Evolutionary conservation across 441 rosid species (phyloP), one percentile per base, ranked within the genome.

Genomic region (Flueggea neowawraea): DNA sequence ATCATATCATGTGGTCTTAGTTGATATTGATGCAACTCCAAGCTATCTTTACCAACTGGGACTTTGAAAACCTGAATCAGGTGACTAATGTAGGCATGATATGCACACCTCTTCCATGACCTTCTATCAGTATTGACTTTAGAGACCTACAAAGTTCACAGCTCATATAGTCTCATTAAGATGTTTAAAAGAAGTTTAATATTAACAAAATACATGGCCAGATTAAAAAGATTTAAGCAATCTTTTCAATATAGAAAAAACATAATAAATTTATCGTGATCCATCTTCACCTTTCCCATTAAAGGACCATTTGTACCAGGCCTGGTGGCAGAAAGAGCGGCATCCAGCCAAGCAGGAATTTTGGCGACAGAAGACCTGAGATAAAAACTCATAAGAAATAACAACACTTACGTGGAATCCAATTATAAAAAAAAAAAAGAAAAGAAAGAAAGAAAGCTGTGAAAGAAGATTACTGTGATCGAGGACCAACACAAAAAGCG

Each of bases 31-130:
- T 73, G 71, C 31, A 54, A 52, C 36, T 58, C 67, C 57, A 43
- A 36, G 67, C 62, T 71, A 43, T 76, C 82, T 64, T 75, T 78
- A 66, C 61, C 70, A 31, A 73, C 79, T 31, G 70, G 63, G 16
- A 32, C 73, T 58, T 85, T 79, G 52, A 85, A 69, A 68, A 36
- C 67, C 63, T 54, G 75, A 65, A 84, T 93, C 72, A 93, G 87
- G 53, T 10, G 77, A 63, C 85, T 76, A 67, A 93, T 87, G 73
- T 77, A 76, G 57, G 85, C 79, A 78, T 93, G 98, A 74, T 81
- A 61, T 4, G 84, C 72, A 55, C 93, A 82, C 65, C 72, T 84
- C 75, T 80, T 90, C 80, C 72, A 58, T 57, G 80, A 66, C 64
- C 70, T 73, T 62, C 67, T 75, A 47, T 56, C 73, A 61, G 36